Base-by-base conservation (phyloP, 768 basidiomycete genomes). In the Sarcomyxa edulis region DNA sequence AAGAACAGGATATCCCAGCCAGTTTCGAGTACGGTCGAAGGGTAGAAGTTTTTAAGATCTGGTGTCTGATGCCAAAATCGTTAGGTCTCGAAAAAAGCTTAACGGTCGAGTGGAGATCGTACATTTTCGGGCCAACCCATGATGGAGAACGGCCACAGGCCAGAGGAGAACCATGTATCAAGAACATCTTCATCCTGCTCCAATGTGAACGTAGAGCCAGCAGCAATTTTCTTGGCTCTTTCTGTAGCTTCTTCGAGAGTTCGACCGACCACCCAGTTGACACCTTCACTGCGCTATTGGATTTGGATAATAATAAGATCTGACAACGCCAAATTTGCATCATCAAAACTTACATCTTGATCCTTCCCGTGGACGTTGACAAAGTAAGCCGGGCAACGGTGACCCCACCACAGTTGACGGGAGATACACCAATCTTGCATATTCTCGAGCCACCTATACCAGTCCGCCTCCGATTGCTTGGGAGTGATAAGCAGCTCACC, bases 1-100 rank as follows among this genome's bases (percentile, higher is more conserved):
- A 98, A 98, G 74, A 94, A 94, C n/a, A 99, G 62, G 52, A 98
- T 98, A 47, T 98, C 96, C 95, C 96, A 98, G 32, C 96, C 96
- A 0, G 96, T 99, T 65, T 98, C 96, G 21, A 98, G 77, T 30
- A 98, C 50, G n/a, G 81, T 76, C 2, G 89, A 65, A 0, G 96
- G 96, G 60, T 94, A 99, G 68, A 89, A 98, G 21, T 69, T 66
- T 47, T 80, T 59, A 28, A 90, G 49, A 55, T 98, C 95, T 4
- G 64, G 45, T 0, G 91, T 93, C 89, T 91, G 46, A n/a, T 10
- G 19, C 20, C 26, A 30, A 30, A 26, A 20, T 25, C 12, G 21
- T n/a, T 14, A 31, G 19, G 28, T 34, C 21, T 14, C 23, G 33
- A 27, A 26, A 35, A 27, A 2, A 32, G 24, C 20, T 19, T 10